Evolutionary conservation across 139 green algal species (phyloP), one percentile per base, ranked within the genome.

Genomic region (Micromonas pusilla): DNA sequence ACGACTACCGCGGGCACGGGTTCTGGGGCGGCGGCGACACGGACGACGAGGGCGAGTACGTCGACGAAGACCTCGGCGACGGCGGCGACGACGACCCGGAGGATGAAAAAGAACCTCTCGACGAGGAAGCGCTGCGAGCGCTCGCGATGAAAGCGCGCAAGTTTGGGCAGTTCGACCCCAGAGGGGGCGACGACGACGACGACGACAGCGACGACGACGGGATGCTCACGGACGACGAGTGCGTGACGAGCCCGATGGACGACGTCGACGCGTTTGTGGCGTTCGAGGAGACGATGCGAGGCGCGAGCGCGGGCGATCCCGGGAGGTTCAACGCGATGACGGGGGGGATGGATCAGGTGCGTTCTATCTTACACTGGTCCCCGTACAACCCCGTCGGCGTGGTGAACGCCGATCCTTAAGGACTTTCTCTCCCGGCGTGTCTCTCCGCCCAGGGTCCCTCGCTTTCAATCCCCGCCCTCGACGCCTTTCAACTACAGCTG

Each of bases 61-160:
- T 54, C 19, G 37, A 67, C 25, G 73, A 80, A 2, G 73, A 80
- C 2, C 23, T 54, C 4, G 60, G 77, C 0, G 45, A 53, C 31
- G 76, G 65, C 62, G 76, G 79, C 25, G 70, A 83, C 5, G 78
- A 79, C 0, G 78, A 83, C 26, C 6, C n/a, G 45, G 3, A 77
- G 26, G 19, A 38, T 32, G 73, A 80, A 2, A 21, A 80, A 0
- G 16, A 0, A 1, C 26, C 30, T 23, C 53, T 76, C 9, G 52
- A 13, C 26, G 62, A 30, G n/a, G 23, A 77, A 5, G 57, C 5
- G 33, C 79, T 77, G 73, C 32, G 31, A 52, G 57, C 53, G 37
- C 33, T 9, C n/a, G 19, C 30, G 2, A 20, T 21, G 20, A 36
- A 77, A 13, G 25, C 45, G 39, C 9, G 26, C 25, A 30, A 30